A percentile compares a stretch with the other conserved stretches of the same genome.
phyloP scores from a whole-genome alignment of 306 rosid genomes.

The Vigna trinervia region DNA sequence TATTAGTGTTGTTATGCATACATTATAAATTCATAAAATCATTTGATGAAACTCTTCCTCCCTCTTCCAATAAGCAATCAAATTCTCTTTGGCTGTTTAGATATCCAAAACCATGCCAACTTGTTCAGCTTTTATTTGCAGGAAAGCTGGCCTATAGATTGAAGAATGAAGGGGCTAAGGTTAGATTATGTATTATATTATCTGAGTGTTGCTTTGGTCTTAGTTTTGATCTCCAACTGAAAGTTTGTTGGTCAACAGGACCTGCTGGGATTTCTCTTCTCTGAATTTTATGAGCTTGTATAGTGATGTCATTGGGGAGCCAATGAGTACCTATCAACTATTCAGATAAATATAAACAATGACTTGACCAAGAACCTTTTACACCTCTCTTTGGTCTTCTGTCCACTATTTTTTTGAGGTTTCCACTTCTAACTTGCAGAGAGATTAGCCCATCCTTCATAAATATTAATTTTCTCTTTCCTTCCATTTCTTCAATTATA shows the following conservation, averaged over 20 bases:
- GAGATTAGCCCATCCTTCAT: slow-evolving; percentile 2
- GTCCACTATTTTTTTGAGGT: neutral
- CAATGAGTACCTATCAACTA: neutral
- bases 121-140: slow-evolving; percentile 57
- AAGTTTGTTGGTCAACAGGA: slow-evolving; percentile 12
- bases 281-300: slow-evolving; percentile 28
- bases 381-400: slow-evolving; percentile 3
- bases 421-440: neutral
- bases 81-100: slow-evolving; percentile 6
- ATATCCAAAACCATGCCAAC: slow-evolving; percentile 42
- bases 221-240: slow-evolving; percentile 24
- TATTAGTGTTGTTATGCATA: neutral
- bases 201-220: slow-evolving; percentile 32
- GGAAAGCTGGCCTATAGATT: slow-evolving; percentile 95
- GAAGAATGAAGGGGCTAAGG: slow-evolving; percentile 94
- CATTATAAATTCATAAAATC: slow-evolving; percentile 30
- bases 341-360: slow-evolving; percentile 2
- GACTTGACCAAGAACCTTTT: slow-evolving; percentile 19
- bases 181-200: slow-evolving; percentile 46
- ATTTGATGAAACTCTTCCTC: slow-evolving; percentile 21
- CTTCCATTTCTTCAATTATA: neutral
- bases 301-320: neutral
- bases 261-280: slow-evolving; percentile 22
- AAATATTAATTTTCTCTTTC: neutral
- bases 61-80: neutral